Evolutionary conservation across 805 yeast genomes (phyloP), one percentile per base, ranked within the genome.

Genomic region (Yamadazyma ubonensis): DNA sequence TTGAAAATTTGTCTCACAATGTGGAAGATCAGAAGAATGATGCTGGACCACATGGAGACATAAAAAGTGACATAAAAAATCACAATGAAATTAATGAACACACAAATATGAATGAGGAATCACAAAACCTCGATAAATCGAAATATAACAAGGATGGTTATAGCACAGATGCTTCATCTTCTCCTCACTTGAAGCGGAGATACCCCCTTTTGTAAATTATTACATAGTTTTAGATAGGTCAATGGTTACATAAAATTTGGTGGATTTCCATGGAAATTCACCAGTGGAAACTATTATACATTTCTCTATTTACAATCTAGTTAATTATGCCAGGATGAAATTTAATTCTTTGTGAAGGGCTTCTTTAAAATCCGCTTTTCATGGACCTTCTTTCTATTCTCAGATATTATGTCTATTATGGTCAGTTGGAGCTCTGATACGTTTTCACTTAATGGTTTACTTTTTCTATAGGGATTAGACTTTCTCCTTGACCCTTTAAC

Each of bases 141-240:
- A 43, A 38, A 14, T 43, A 37, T 41, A 38, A 46, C 41, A 40
- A 23, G 15, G 36, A 34, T 5, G 64, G 65, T 8, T 49, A 45
- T 31, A 54, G 57, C 41, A 31, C 46, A 8, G 58, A 56, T 38
- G 55, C 58, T 9, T 50, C 61, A 4, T 53, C 61, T 6, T 58
- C 63, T 6, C 65, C 66, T 3, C 65, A 57, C 48, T 42, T 54
- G 29, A 48, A 57, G 39, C 35, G 55, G 34, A 39, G 50, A 28
- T 44, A 38, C 18, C 32, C 32, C 6, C 27, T 26, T 32, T 26
- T 32, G 36, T 38, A 37, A 36, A 17, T 15, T 35, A 19, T 15
- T 35, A 29, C 6, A 21, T 14, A 20, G 28, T 9, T 17, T 14
- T 18, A 30, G 5, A 17, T 17, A 16, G 33, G 33, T 19, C 11